Percentiles rank a stretch among this genome's conserved stretches.
These are phyloP conservation scores for Candida awuae DNA, from an alignment of 805 yeast genomes.

Conservation along the genomic window DNA sequence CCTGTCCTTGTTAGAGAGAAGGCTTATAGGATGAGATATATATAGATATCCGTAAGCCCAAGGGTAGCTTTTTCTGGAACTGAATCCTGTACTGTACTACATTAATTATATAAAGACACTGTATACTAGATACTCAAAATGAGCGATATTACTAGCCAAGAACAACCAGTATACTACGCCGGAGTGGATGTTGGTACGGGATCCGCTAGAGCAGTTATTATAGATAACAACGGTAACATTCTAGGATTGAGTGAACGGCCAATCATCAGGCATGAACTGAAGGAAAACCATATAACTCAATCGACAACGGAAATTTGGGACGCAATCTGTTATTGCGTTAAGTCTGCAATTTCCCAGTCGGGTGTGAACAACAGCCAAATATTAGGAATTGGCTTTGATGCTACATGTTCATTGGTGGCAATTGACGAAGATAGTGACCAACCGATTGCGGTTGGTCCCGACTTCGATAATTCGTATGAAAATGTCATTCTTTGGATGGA, in stretches of 20 bases:
- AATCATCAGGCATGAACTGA: constrained; percentile 66
- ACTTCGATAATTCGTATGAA: constrained; percentile 61
- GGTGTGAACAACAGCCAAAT: constrained; percentile 61
- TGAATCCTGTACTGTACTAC: too few relatives aligned
- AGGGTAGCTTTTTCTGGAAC: too few relatives aligned
- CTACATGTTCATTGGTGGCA: constrained; percentile 91
- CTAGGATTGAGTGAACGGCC: constrained; percentile 72
- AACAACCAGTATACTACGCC: constrained; percentile 25
- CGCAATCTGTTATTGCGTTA: constrained; percentile 75
- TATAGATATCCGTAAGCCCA: too few relatives aligned
- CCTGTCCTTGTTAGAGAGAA: too few relatives aligned
- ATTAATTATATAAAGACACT: too few relatives aligned
- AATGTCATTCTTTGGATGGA: constrained; percentile 97
- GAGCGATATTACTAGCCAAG: neutral
- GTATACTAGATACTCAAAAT: neutral
- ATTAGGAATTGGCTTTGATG: constrained; percentile 91
- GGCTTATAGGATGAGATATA: too few relatives aligned
- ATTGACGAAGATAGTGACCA: constrained; percentile 53
- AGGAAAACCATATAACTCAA: constrained; percentile 73
- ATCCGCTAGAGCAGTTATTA: constrained; percentile 89
- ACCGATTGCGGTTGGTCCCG: constrained; percentile 90
- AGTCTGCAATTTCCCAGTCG: constrained; percentile 63
- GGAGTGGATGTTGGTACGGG: constrained; percentile 79
- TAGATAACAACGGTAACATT: constrained; percentile 77
- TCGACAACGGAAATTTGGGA: constrained; percentile 89